Base-by-base conservation (phyloP, 2,329 filamentous ascomycete genomes). In the Chalara sp. region DNA sequence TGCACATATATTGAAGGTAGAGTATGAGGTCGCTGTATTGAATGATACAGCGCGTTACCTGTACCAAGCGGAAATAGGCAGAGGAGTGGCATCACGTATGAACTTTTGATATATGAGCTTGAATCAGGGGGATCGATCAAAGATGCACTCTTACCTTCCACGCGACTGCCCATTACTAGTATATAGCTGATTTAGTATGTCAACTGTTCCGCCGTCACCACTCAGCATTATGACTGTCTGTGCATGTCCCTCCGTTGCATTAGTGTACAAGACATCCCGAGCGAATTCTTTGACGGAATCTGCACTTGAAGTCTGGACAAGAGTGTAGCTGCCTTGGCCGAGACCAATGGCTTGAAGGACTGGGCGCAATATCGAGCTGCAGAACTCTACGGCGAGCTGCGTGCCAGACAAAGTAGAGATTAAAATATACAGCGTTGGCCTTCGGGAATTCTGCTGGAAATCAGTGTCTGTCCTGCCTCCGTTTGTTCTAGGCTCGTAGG, bases 141-240 rank as follows among this genome's bases (percentile, higher is more conserved):
- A 4, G 21, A 21, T 21, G 21, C 21, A 2, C 21, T 21, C 21
- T 2, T 21, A 21, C 21, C 21, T 21, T 21, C 21, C 21, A 21
- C 21, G 21, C 21, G 21, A 21, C 21, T 21, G 21, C 3, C n/a
- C 35, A 8, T 37, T 37, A n/a, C 2, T 37, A 8, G 8, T 37
- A n/a, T n/a, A 37, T 37, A 86, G 73, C 3, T 78, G 79, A 63
- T 96, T 95, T 53, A 96, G 73, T 1, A 93, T 72, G 60, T 97
- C 92, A 13, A 90, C 78, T 2, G 95, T 68, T 5, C 90, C 92
- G 11, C 92, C 92, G 66, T 97, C 92, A 6, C 92, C 92, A 46
- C 87, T 92, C 5, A 96, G 75, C 10, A 97, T 76, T 32, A 96
- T 69, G 30, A 96, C 75, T 0, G 83, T 83, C 62, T 84, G 79